These are phyloP conservation scores for Saccharomyces hybrid DNA, from an alignment of 1,139 yeast species.

Conservation along the genomic window DNA sequence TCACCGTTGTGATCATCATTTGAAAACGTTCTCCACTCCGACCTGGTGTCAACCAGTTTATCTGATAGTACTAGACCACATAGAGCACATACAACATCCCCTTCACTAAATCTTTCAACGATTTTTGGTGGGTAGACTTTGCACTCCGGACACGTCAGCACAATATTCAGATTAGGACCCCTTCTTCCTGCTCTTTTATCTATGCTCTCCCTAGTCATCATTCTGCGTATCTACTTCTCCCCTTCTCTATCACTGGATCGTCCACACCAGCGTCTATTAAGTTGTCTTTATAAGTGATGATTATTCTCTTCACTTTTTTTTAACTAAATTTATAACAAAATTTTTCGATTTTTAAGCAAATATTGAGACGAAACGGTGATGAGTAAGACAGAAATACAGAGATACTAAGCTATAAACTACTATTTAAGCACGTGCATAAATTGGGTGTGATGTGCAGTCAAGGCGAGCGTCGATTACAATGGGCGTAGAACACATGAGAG, in stretches of 20 bases:
- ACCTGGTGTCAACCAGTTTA: constrained; percentile 86
- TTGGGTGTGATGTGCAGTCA: not conserved
- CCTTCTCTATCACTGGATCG: not conserved
- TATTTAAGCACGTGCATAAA: not conserved
- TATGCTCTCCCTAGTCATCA: not conserved
- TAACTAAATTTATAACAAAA: not conserved
- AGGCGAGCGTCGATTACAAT: not conserved
- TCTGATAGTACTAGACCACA: constrained; percentile 93
- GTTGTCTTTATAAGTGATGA: not conserved
- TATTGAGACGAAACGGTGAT: not conserved
- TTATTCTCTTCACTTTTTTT: not conserved
- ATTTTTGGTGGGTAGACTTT: constrained; percentile 92
- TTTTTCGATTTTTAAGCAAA: not conserved
- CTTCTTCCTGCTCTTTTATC: constrained; percentile 18
- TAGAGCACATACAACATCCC: constrained; percentile 94
- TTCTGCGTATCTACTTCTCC: not conserved
- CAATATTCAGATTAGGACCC: constrained; percentile 79
- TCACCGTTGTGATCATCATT: constrained; percentile 98
- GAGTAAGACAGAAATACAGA: not conserved
- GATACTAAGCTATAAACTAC: not conserved
- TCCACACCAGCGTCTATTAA: not conserved
- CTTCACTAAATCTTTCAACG: constrained; percentile 92
- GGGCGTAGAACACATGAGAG: not conserved
- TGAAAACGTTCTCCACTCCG: constrained; percentile 97
- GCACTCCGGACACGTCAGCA: constrained; percentile 92